Conservation (phyloP, 371 early-diverging fungal genomes). For the Syncephalastrum monosporum region DNA sequence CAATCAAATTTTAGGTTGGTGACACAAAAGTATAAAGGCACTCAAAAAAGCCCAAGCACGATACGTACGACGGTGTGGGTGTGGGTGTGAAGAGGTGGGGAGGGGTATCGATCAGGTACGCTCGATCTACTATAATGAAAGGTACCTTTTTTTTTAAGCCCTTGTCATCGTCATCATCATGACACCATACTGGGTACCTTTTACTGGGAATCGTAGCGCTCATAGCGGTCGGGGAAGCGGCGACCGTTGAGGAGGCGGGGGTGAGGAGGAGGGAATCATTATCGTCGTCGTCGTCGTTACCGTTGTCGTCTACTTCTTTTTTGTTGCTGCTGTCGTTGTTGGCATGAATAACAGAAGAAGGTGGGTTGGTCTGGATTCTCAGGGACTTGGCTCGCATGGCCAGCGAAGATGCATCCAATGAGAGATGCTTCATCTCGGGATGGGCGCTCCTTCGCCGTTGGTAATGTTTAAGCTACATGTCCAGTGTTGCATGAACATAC, state of each 20-base stretch:
- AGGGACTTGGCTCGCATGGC: too few relatives aligned
- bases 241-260: slow-evolving; percentile 5
- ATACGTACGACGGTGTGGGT: background rate
- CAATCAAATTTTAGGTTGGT: background rate
- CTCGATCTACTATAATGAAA: background rate
- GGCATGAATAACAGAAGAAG: background rate
- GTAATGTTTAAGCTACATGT: slow-evolving; percentile 15
- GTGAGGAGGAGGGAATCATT: slow-evolving; percentile 2
- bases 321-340: slow-evolving; percentile 1
- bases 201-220: background rate
- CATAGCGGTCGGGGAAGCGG: slow-evolving; percentile 11
- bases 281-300: slow-evolving; percentile 3
- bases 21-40: background rate
- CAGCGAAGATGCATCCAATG: too few relatives aligned
- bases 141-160: too few relatives aligned
- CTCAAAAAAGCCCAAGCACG: background rate
- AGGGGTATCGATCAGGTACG: background rate
- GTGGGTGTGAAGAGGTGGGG: slow-evolving; percentile 1
- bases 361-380: background rate
- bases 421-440: background rate
- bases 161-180: background rate
- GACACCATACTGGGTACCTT: background rate
- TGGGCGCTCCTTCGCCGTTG: slow-evolving; percentile 13
- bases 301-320: background rate
- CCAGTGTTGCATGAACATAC: background rate